Evolutionary conservation across 2,329 filamentous ascomycete species (phyloP), one percentile per base, ranked within the genome.

Genomic region (Botrytis galanthina): DNA sequence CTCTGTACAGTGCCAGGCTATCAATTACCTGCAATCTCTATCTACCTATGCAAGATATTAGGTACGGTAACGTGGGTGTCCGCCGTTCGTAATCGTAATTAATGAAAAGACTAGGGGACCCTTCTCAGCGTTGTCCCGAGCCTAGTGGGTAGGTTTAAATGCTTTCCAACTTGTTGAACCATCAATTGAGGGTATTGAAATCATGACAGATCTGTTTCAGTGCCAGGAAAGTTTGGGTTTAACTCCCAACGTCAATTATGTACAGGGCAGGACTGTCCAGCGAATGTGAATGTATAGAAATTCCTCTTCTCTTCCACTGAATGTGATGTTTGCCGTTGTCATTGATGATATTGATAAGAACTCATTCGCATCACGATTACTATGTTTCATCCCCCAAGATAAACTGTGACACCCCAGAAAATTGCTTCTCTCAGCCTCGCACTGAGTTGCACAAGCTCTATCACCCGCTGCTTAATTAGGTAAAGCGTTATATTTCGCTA

Each of bases 401-500:
- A 48, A 64, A 51, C 39, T 32, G 61, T 63, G 48, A 37, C 64
- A 51, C 42, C 32, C 70, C 57, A 48, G 70, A 66, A 42, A 70
- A 71, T 73, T 57, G 71, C 46, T 57, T 39, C 68, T 42, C 60
- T 71, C 70, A 71, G 70, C 70, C 70, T 72, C 70, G 70, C 48
- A 62, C 57, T 54, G 39, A 62, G 69, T 42, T 44, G n/a, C 35
- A 60, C 35, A 71, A 48, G 57, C 35, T 63, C 48, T 48, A 67
- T 67, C 61, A 72, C 48, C 70, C 39, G 44, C 46, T 46, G 59
- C 63, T 68, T 9, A 69, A 72, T 64, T 68, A 68, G 71, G 71
- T 59, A 72, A 68, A 72, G 71, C 63, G 46, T 59, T 35, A 37
- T 32, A 75, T 75, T 64, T 76, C 76, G 75, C 76, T 75, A 77